These are phyloP conservation scores for Cerioporus squamosus DNA, from an alignment of 1,284 basidiomycete genomes.

Conservation along the genomic window DNA sequence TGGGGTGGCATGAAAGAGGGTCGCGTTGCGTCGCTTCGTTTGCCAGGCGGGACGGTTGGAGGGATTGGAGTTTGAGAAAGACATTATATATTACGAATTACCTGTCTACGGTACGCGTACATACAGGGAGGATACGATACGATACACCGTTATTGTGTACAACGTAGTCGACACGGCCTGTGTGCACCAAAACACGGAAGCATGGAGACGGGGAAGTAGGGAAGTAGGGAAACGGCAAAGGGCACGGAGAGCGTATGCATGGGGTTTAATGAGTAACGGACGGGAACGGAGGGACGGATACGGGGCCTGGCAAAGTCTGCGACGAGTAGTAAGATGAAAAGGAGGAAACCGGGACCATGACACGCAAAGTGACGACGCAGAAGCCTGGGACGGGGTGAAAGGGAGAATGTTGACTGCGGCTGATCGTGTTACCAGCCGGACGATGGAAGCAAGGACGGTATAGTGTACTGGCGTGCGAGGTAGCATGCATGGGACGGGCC, in stretches of 20 bases:
- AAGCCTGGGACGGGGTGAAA: neutral
- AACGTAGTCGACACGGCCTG: neutral
- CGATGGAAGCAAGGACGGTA: neutral
- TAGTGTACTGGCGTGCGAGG: neutral
- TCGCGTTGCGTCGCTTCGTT: too few relatives aligned
- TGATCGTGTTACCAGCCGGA: conserved; percentile 11
- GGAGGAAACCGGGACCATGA: neutral
- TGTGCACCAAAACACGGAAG: neutral
- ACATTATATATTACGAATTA: conserved; percentile 24
- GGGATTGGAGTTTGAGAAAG: neutral
- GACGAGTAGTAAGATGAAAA: neutral
- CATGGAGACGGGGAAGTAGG: neutral
- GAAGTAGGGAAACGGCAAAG: neutral
- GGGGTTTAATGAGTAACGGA: too few relatives aligned
- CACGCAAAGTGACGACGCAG: neutral
- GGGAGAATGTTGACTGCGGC: neutral
- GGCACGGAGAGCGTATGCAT: too few relatives aligned
- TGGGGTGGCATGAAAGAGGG: too few relatives aligned
- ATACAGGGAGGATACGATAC: conserved; percentile 18
- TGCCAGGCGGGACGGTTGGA: too few relatives aligned
- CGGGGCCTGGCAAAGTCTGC: neutral
- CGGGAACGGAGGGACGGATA: neutral
- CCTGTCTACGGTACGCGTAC: conserved; percentile 23
- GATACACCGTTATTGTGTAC: conserved; percentile 6
- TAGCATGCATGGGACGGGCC: conserved; percentile 6